Evolutionary conservation across 2,329 filamentous ascomycete genomes (phyloP).

Genomic region (Rasamsonia emersonii): DNA sequence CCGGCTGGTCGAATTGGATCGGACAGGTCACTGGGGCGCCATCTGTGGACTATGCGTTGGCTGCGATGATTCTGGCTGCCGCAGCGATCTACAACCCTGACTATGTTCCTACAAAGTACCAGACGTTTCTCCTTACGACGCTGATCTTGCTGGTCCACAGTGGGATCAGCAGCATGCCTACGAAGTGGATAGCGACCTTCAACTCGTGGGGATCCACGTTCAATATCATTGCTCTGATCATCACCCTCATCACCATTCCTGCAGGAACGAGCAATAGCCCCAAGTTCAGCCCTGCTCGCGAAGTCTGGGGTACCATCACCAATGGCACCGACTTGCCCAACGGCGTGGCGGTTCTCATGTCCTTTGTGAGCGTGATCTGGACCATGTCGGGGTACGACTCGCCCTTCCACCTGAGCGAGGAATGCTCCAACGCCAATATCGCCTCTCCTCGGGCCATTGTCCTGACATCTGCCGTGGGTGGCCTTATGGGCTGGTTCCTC

Average conservation of each 20-base stretch:
- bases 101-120: slow-evolving; percentile 58
- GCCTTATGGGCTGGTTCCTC: slow-evolving; percentile 62
- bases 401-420: slow-evolving; percentile 65
- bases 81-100: slow-evolving; percentile 58
- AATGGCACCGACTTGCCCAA: slow-evolving; percentile 59
- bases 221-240: slow-evolving; percentile 59
- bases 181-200: slow-evolving; percentile 59
- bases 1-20: slow-evolving; percentile 63
- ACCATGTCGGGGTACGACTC: slow-evolving; percentile 61
- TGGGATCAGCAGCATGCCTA: slow-evolving; percentile 61
- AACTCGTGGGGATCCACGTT: slow-evolving; percentile 63
- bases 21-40: slow-evolving; percentile 59
- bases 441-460: slow-evolving; percentile 65
- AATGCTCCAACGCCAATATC: slow-evolving; percentile 64
- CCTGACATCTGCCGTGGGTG: slow-evolving; percentile 58
- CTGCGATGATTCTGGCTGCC: slow-evolving; percentile 63
- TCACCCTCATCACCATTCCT: slow-evolving; percentile 62
- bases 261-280: slow-evolving; percentile 48
- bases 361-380: slow-evolving; percentile 63
- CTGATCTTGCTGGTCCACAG: slow-evolving; percentile 61
- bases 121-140: slow-evolving; percentile 59
- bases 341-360: slow-evolving; percentile 61
- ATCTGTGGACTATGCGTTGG: slow-evolving; percentile 57
- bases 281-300: slow-evolving; percentile 49
- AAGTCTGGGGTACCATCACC: slow-evolving; percentile 59